Evolutionary conservation across 1,284 basidiomycete genomes (phyloP).

Genomic region (Coniophora puteana): DNA sequence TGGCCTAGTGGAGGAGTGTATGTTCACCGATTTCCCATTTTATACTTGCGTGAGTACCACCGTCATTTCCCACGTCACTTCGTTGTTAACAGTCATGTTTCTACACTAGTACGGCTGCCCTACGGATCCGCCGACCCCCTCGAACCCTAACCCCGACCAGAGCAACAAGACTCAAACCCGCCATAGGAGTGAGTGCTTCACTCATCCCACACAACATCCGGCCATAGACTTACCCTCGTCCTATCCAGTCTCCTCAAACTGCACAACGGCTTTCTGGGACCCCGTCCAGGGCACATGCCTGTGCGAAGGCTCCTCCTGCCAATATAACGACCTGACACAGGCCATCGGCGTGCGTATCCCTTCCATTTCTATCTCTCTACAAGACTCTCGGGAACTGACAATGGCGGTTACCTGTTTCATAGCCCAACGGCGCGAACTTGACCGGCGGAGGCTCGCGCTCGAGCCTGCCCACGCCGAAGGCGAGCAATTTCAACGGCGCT

Average conservation of each 20-base stretch:
- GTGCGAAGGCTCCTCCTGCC: constrained; percentile 52
- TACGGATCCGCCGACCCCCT: constrained; percentile 43
- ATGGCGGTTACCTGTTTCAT: no score
- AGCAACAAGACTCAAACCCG: constrained; percentile 46
- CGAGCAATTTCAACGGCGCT: constrained; percentile 51
- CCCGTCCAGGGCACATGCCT: constrained; percentile 63
- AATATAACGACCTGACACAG: constrained; percentile 59
- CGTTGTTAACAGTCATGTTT: not conserved
- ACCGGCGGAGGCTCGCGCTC: constrained; percentile 48
- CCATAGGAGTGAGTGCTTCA: no score
- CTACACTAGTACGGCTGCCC: constrained; percentile 72
- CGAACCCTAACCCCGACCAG: constrained; percentile 65
- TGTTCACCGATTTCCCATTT: constrained; percentile 73
- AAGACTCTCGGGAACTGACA: constrained; percentile 7
- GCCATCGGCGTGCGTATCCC: constrained; percentile 58
- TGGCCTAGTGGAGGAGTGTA: constrained; percentile 58
- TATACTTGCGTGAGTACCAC: constrained; percentile 59
- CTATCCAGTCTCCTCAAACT: constrained; percentile 60
- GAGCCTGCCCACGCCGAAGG: constrained; percentile 29
- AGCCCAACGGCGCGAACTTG: constrained; percentile 70
- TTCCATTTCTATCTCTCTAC: not conserved
- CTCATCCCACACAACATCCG: not conserved
- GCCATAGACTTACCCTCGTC: not conserved
- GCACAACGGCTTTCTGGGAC: constrained; percentile 79
- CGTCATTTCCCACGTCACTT: not conserved